phyloP scores from a whole-genome alignment of 2,329 filamentous ascomycete species.

The Alternaria alternata region DNA sequence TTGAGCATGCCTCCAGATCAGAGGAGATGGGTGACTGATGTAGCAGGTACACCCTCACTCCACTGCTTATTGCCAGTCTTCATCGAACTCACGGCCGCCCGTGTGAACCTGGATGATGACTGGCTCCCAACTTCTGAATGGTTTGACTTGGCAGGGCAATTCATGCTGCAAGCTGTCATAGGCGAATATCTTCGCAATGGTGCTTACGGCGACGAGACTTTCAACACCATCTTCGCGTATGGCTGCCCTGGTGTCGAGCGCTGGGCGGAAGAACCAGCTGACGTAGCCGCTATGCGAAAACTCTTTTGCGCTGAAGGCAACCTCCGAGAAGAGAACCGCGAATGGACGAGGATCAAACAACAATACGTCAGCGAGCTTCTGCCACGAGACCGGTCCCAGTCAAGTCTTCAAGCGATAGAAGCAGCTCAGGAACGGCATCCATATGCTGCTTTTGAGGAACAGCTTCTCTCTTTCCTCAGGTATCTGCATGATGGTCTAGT shows the following conservation, averaged over 20 bases:
- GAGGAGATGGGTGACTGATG: slow-evolving; percentile 38
- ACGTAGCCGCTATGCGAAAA: slow-evolving; percentile 42
- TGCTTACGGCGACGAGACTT: slow-evolving; percentile 44
- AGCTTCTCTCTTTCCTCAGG: slow-evolving; percentile 53
- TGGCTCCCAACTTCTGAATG: slow-evolving; percentile 51
- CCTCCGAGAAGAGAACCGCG: slow-evolving; percentile 37
- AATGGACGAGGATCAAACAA: slow-evolving; percentile 50
- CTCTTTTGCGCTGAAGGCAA: slow-evolving; percentile 47
- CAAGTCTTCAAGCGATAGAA: slow-evolving; percentile 29
- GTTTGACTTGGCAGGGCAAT: slow-evolving; percentile 57
- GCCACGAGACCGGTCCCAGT: slow-evolving; percentile 3
- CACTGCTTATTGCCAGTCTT: slow-evolving; percentile 58
- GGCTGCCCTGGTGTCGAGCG: slow-evolving; percentile 44
- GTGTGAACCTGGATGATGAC: slow-evolving; percentile 41
- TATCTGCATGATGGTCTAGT: slow-evolving; percentile 54
- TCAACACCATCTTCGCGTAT: slow-evolving; percentile 58
- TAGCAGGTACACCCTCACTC: slow-evolving; percentile 50
- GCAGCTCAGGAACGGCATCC: slow-evolving; percentile 44
- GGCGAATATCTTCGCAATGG: slow-evolving; percentile 58
- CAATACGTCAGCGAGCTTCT: slow-evolving; percentile 44
- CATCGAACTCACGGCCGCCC: slow-evolving; percentile 59
- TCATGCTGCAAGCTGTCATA: slow-evolving; percentile 60
- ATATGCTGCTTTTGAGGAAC: slow-evolving; percentile 51
- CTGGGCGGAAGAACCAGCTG: slow-evolving; percentile 32
- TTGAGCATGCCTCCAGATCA: slow-evolving; percentile 37